Percentiles rank a stretch among this genome's conserved stretches.
Evolutionary conservation across 345 rosid genomes (phyloP).

Genomic region (Bruguiera gymnorhiza): DNA sequence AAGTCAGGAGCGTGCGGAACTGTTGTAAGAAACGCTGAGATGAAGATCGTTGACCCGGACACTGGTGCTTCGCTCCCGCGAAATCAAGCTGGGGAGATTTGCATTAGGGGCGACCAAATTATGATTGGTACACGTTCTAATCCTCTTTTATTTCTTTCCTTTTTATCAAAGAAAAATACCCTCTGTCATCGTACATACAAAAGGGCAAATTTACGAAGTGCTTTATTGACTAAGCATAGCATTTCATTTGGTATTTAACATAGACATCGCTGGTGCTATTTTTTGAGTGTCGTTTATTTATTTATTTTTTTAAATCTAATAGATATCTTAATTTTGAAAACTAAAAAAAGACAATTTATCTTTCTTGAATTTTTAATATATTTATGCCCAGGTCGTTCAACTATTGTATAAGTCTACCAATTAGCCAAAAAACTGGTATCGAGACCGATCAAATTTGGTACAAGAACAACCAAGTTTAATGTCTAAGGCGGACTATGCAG

Average conservation of each 20-base stretch:
- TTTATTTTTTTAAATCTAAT: no score
- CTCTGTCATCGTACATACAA: no score
- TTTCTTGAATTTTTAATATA: no score
- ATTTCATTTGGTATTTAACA: no score
- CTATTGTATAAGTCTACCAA: background rate
- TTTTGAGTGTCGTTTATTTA: background rate
- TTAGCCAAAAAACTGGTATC: background rate
- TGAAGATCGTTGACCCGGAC: slow-evolving; percentile 79
- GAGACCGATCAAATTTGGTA: background rate
- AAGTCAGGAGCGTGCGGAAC: slow-evolving; percentile 88
- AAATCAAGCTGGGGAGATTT: slow-evolving; percentile 74
- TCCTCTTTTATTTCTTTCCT: background rate
- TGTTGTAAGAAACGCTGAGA: slow-evolving; percentile 78
- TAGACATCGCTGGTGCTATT: no score
- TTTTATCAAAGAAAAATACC: background rate
- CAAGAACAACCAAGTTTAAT: no score
- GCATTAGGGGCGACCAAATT: slow-evolving; percentile 75
- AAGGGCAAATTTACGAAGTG: no score
- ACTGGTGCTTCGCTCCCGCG: slow-evolving; percentile 54
- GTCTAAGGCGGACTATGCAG: no score
- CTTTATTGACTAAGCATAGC: no score
- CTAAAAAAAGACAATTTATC: no score
- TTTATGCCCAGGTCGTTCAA: background rate
- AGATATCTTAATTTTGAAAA: no score
- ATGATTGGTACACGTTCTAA: slow-evolving; percentile 59